These are phyloP conservation scores for Flueggea neowawraea DNA, from an alignment of 441 rosid genomes.

Conservation along the genomic window DNA sequence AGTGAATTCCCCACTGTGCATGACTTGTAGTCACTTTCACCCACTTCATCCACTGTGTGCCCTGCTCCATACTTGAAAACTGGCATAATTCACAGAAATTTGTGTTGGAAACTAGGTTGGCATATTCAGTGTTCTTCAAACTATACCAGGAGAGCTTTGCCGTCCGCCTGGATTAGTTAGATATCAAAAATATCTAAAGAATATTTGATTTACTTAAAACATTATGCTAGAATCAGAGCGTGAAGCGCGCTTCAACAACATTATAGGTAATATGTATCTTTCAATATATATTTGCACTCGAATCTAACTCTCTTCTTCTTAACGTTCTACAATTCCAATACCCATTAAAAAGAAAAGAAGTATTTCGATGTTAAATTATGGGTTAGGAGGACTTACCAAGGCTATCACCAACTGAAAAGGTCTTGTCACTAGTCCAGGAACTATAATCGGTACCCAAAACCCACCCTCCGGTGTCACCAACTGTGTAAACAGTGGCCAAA, in stretches of 20 bases:
- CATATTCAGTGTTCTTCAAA: too few relatives aligned
- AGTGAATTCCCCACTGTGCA: constrained; percentile 58
- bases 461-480: constrained; percentile 70
- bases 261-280: too few relatives aligned
- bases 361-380: not conserved
- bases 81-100: constrained; percentile 14
- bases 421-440: constrained; percentile 60
- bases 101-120: not conserved
- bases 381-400: constrained; percentile 44
- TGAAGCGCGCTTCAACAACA: too few relatives aligned
- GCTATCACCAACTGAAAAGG: constrained; percentile 62
- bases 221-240: too few relatives aligned
- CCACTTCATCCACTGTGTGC: constrained; percentile 82
- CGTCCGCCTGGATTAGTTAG: too few relatives aligned
- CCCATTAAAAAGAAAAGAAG: too few relatives aligned
- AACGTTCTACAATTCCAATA: too few relatives aligned
- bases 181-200: too few relatives aligned
- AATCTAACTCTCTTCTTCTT: too few relatives aligned
- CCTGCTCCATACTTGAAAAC: constrained; percentile 74
- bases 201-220: too few relatives aligned
- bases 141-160: too few relatives aligned
- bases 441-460: constrained; percentile 54
- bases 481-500: constrained; percentile 59
- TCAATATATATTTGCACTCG: too few relatives aligned
- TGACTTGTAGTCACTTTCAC: constrained; percentile 65